phyloP scores from a whole-genome alignment of 495 filamentous ascomycete genomes.

The Rhizodiscina lignyota region DNA sequence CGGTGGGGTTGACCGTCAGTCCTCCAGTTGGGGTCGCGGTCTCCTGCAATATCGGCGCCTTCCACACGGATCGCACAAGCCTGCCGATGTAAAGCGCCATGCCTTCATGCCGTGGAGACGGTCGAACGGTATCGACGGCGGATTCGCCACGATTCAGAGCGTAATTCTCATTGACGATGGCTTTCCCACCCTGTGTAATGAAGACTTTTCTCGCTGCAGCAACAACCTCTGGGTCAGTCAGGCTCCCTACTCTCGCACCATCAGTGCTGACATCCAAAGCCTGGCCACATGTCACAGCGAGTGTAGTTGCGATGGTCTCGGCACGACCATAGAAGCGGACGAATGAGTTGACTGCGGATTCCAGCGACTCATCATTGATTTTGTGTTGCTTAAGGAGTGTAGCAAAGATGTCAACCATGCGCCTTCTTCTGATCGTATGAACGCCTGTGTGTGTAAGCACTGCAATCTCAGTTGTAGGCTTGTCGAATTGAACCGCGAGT shows the following conservation, averaged over 20 bases:
- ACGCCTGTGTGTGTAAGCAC: conserved; percentile 83
- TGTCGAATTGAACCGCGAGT: conserved; percentile 82
- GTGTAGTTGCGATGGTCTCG: conserved; percentile 74
- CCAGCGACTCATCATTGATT: conserved; percentile 55
- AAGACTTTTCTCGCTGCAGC: conserved; percentile 74
- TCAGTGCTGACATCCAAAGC: conserved; percentile 50
- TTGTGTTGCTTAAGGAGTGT: conserved; percentile 53
- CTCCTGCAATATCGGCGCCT: conserved; percentile 40
- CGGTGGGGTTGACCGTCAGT: conserved; percentile 29
- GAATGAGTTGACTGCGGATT: conserved; percentile 51
- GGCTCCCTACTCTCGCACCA: conserved; percentile 35
- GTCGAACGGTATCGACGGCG: conserved; percentile 59
- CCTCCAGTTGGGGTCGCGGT: conserved; percentile 39
- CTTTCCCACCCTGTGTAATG: conserved; percentile 76
- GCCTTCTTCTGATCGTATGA: conserved; percentile 62
- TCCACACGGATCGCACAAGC: conserved; percentile 77
- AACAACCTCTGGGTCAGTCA: conserved; percentile 67
- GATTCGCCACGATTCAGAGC: conserved; percentile 37
- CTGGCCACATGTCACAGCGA: conserved; percentile 93
- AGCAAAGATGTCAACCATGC: conserved; percentile 88
- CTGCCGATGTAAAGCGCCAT: conserved; percentile 74
- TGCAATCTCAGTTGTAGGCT: conserved; percentile 62
- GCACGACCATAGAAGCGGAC: conserved; percentile 65
- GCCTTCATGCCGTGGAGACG: conserved; percentile 79
- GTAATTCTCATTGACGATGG: conserved; percentile 55